Conservation (phyloP, 768 basidiomycete species). For the Kwoniella shandongensis region DNA sequence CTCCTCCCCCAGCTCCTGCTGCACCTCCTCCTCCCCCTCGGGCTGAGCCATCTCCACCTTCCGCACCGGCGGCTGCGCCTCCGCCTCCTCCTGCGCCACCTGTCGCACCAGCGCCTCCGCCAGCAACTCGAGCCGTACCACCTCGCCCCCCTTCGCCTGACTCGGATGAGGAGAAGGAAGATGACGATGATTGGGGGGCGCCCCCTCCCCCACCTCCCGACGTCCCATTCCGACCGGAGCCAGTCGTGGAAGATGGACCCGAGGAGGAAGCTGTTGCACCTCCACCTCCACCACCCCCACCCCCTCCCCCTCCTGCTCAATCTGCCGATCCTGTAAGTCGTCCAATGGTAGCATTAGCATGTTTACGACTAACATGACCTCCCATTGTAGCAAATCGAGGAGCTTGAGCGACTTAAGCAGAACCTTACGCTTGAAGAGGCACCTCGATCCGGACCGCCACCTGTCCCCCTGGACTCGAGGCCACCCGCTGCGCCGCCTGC, state of each 20-base stretch:
- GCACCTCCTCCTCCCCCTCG: constrained; percentile 4
- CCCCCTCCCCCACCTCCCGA: constrained; percentile 56
- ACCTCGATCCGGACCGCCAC: constrained; percentile 43
- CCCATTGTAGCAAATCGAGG: constrained; percentile 45
- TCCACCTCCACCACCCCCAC: constrained; percentile 49
- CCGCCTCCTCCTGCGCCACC: constrained; percentile 29
- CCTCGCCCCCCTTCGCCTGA: constrained; percentile 44
- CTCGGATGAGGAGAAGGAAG: constrained; percentile 52
- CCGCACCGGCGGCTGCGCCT: constrained; percentile 12
- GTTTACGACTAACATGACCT: too few species aligned
- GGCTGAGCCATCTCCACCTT: constrained; percentile 1
- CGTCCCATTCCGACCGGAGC: constrained; percentile 57
- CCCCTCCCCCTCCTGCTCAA: constrained; percentile 38
- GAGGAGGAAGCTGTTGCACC: constrained; percentile 34
- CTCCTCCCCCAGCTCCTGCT: constrained; percentile 4
- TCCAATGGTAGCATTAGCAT: not conserved
- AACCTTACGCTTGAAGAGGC: constrained; percentile 44
- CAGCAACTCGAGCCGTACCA: constrained; percentile 17
- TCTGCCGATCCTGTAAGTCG: constrained; percentile 36
- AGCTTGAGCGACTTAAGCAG: constrained; percentile 43
- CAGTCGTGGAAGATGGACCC: constrained; percentile 32
- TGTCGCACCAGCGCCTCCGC: constrained; percentile 21
- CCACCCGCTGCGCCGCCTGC: constrained; percentile 44
- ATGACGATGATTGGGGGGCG: constrained; percentile 54
- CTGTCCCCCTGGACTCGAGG: constrained; percentile 49